Evolutionary conservation across 192 early-diverging fungal species (phyloP).

Genomic region (Geranomyces michiganensis): DNA sequence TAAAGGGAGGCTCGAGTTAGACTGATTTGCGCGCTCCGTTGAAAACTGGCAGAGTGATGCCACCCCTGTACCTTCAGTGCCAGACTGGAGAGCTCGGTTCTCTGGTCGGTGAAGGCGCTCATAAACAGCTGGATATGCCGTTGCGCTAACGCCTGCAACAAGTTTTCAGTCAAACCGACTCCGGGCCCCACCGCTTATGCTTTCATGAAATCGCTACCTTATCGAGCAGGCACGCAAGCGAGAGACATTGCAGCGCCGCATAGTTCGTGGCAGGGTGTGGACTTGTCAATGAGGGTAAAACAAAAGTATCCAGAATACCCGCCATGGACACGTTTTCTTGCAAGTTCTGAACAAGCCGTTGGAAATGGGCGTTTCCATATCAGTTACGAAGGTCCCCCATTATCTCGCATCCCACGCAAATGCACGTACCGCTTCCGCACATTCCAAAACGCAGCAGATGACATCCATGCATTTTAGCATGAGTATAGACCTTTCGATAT

Average conservation of each 20-base stretch:
- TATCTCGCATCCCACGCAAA: background rate
- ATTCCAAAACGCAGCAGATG: conserved; percentile 30
- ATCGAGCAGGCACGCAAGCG: conserved; percentile 76
- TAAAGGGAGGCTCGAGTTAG: background rate
- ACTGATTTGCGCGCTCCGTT: background rate
- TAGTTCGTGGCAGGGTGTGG: conserved; percentile 55
- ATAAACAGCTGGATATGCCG: conserved; percentile 76
- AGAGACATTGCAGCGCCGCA: conserved; percentile 81
- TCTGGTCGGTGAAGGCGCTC: conserved; percentile 60
- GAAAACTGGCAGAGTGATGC: too few relatives aligned
- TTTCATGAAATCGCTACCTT: too few relatives aligned
- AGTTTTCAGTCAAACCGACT: too few relatives aligned
- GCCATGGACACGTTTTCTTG: conserved; percentile 19
- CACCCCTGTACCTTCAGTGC: conserved; percentile 73
- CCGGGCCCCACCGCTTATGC: too few relatives aligned
- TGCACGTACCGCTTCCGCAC: conserved; percentile 27
- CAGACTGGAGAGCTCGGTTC: conserved; percentile 63
- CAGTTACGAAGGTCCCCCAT: too few relatives aligned
- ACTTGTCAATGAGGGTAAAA: conserved; percentile 23
- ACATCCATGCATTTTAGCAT: conserved; percentile 32
- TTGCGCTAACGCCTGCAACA: conserved; percentile 66
- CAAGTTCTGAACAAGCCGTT: conserved; percentile 1
- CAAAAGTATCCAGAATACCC: conserved; percentile 30
- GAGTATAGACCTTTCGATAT: conserved; percentile 18
- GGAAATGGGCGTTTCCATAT: too few relatives aligned